Conservation (phyloP, 2,329 filamentous ascomycete species). For the Chaetomium strumarium region DNA sequence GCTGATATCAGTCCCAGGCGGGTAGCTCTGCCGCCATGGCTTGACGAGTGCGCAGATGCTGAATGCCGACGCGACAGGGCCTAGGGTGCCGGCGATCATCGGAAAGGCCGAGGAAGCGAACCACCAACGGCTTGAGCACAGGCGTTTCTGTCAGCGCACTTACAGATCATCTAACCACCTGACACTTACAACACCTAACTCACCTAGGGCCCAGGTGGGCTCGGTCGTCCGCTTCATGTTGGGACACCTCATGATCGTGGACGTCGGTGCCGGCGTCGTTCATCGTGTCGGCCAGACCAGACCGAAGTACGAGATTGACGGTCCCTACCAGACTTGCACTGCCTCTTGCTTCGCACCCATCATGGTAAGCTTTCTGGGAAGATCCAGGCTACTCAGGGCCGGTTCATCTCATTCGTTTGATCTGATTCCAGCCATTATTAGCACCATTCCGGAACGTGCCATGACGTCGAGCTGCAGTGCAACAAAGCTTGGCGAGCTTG, state of each 20-base stretch:
- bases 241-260: constrained; percentile 20
- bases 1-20: constrained; percentile 41
- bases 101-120: constrained; percentile 62
- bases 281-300: constrained; percentile 16
- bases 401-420: too few relatives aligned
- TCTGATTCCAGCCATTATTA: too few relatives aligned
- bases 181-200: constrained; percentile 9
- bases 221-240: constrained; percentile 34
- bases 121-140: constrained; percentile 51
- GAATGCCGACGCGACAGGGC: constrained; percentile 80
- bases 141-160: not conserved
- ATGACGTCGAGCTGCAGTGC: not conserved
- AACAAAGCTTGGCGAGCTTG: not conserved
- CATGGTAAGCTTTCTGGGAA: too few relatives aligned
- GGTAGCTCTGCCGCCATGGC: constrained; percentile 62
- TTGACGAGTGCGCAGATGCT: constrained; percentile 81
- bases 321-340: not conserved
- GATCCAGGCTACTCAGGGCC: too few relatives aligned
- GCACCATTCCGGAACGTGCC: not conserved
- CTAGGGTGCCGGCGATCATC: constrained; percentile 76
- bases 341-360: not conserved
- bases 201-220: constrained; percentile 42
- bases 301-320: not conserved
- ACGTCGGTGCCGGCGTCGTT: constrained; percentile 28
- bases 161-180: too few relatives aligned